Percentiles rank a stretch among this genome's conserved stretches.
Conservation (phyloP, 2,329 filamentous ascomycete genomes). For the Cryphonectria parasitica region DNA sequence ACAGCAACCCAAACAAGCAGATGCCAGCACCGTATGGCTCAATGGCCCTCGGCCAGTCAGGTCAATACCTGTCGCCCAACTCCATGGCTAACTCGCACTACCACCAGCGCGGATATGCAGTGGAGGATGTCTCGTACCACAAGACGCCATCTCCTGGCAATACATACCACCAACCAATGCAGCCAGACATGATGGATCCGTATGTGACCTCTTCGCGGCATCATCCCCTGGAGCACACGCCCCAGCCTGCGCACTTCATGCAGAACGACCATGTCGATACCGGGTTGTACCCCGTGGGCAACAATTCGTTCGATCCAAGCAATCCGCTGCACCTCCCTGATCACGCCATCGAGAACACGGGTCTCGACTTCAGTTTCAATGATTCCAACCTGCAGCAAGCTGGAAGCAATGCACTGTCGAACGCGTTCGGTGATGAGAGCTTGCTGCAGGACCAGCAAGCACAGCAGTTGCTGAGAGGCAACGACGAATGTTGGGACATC, state of each 20-base stretch:
- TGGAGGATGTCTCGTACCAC: constrained; percentile 40
- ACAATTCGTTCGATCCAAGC: constrained; percentile 18
- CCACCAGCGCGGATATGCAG: constrained; percentile 29
- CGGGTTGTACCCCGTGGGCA: constrained; percentile 12
- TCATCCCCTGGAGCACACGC: constrained; percentile 30
- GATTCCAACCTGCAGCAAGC: background rate
- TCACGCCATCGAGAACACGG: constrained; percentile 19
- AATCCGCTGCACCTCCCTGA: constrained; percentile 25
- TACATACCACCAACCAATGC: constrained; percentile 29
- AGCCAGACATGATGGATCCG: constrained; percentile 28
- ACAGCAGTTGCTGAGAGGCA: constrained; percentile 14
- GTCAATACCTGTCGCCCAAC: constrained; percentile 34
- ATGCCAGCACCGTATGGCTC: constrained; percentile 44
- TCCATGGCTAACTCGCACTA: constrained; percentile 35
- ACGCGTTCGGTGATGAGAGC: background rate
- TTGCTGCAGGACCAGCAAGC: constrained; percentile 21
- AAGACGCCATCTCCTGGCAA: constrained; percentile 41
- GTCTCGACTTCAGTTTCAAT: constrained; percentile 10
- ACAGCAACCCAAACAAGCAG: constrained; percentile 42
- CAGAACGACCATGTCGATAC: constrained; percentile 12
- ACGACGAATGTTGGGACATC: constrained; percentile 25
- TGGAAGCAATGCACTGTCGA: background rate
- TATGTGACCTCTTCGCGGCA: constrained; percentile 29
- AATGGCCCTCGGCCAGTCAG: constrained; percentile 15
- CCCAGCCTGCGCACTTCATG: constrained; percentile 19